Evolutionary conservation across 2,329 filamentous ascomycete species (phyloP).

Genomic region (Epichloe coenophiala): DNA sequence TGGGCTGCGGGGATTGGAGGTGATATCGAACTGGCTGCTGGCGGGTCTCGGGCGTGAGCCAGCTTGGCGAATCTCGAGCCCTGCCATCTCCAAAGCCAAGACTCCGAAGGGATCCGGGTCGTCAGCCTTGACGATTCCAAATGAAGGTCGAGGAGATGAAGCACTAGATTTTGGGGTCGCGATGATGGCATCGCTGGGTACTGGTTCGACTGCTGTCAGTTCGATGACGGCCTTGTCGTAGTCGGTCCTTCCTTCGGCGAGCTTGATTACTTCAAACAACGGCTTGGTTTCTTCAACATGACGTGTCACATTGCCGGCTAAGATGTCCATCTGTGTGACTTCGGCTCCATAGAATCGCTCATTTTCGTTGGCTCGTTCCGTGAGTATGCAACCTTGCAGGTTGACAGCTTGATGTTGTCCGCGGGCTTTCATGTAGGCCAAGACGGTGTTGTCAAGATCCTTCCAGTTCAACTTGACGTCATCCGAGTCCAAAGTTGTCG

Average conservation of each 20-base stretch:
- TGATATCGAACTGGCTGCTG: conserved; percentile 73
- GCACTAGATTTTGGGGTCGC: conserved; percentile 28
- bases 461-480: conserved; percentile 38
- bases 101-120: conserved; percentile 91
- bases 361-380: conserved; percentile 45
- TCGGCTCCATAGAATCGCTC: conserved; percentile 41
- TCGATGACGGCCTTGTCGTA: conserved; percentile 57
- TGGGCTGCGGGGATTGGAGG: conserved; percentile 63
- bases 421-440: conserved; percentile 45
- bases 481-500: conserved; percentile 40
- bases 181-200: conserved; percentile 60
- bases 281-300: conserved; percentile 40
- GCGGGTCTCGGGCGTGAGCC: conserved; percentile 55
- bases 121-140: conserved; percentile 65
- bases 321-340: conserved; percentile 40
- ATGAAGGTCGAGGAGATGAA: conserved; percentile 33
- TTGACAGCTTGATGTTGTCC: conserved; percentile 42
- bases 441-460: conserved; percentile 39
- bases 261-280: conserved; percentile 72
- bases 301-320: conserved; percentile 42
- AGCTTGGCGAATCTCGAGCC: conserved; percentile 82
- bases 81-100: conserved; percentile 78
- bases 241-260: conserved; percentile 70
- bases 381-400: conserved; percentile 41
- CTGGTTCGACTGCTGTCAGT: conserved; percentile 47